Base-by-base conservation (phyloP, 345 rosid species). In the Boechera retrofracta region DNA sequence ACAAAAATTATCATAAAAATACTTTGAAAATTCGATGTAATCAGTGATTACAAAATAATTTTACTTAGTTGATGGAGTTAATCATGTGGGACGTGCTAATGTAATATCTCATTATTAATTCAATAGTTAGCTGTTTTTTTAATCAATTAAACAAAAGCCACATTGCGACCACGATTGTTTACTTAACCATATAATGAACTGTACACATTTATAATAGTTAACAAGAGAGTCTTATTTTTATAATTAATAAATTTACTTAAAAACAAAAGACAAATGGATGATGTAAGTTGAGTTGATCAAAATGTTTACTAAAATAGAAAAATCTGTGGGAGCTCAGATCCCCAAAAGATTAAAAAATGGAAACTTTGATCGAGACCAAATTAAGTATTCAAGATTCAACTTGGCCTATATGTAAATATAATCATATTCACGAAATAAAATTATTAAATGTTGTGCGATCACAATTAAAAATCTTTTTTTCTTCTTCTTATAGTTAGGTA, bases 261-360 rank as follows among this genome's bases (percentile, higher is more conserved):
- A 11, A 8, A 54, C 3, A 13, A 36, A 52, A 21, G 24, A 21
- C 24, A 64, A 69, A 63, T 74, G 74, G 65, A 71, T 79, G 76
- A 83, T 63, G 80, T 61, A 57, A 55, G 76, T 76, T 80, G 73
- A 70, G 73, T 54, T 69, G 78, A 83, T 64, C 65, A 80, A 73
- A 71, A 58, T 54, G 71, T 47, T 71, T 77, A 71, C 39, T 57
- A 77, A 9, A 39, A 68, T 64, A 49, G 47, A 35, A 59, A 44
- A 79, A 36, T 18, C 44, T 75, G 16, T 56, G 44, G 63, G 60
- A 72, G 38, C 62, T 81, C 77, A 55, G 81, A 83, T 83, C 86
- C 83, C 81, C 2, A 76, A 10, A 49, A 58, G 31, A 26, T 21
- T 71, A 52, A 61, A 5, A 32, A 28, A 63, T 31, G 21, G 5